These are phyloP conservation scores for Leucosporidium scottii DNA, from an alignment of 768 basidiomycete species.

Conservation along the genomic window DNA sequence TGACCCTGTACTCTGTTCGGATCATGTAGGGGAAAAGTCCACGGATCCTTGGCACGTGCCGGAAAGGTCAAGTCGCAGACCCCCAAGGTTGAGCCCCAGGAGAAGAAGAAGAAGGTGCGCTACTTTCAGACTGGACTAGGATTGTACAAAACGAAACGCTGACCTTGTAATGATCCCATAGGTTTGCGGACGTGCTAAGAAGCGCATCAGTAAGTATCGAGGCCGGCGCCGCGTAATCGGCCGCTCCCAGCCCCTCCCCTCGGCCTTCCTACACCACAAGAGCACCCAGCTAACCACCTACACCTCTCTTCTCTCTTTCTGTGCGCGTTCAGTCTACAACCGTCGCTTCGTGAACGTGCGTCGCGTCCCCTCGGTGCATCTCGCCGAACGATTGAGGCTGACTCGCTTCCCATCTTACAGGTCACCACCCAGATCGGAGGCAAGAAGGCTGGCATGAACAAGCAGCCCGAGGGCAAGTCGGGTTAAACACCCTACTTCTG, in stretches of 20 bases:
- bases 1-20: neutral
- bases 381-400: conserved; percentile 10
- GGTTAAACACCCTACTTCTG: too few relatives aligned
- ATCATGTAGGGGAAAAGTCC: conserved; percentile 34
- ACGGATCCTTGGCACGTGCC: conserved; percentile 38
- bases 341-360: conserved; percentile 49
- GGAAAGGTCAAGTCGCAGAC: conserved; percentile 93
- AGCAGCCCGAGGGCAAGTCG: too few relatives aligned
- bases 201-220: conserved; percentile 48
- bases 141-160: neutral
- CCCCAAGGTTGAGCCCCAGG: conserved; percentile 96
- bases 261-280: too few relatives aligned
- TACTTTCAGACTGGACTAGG: neutral
- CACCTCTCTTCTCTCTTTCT: too few relatives aligned
- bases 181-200: conserved; percentile 78
- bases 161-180: neutral
- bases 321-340: conserved; percentile 57
- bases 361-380: conserved; percentile 16
- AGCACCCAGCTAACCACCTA: too few relatives aligned
- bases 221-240: too few relatives aligned
- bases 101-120: conserved; percentile 97
- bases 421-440: conserved; percentile 83
- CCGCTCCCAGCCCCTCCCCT: too few relatives aligned
- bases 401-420: conserved; percentile 70
- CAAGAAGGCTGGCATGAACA: neutral